Percentiles rank a stretch among this genome's conserved stretches.
phyloP scores from a whole-genome alignment of 2,329 filamentous ascomycete species.

The Microthyrium microscopicum region DNA sequence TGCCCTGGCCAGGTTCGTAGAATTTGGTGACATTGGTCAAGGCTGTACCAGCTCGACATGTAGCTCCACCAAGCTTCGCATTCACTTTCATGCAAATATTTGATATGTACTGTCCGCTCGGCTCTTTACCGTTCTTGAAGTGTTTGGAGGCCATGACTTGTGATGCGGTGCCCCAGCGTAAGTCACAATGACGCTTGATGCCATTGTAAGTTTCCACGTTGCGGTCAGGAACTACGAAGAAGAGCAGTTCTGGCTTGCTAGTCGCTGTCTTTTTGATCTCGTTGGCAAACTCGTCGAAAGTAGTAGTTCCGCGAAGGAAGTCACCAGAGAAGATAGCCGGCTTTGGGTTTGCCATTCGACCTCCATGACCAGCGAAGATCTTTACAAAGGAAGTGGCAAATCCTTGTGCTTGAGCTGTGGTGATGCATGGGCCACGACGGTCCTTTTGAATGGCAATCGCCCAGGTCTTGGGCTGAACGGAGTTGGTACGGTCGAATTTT shows the following conservation, averaged over 20 bases:
- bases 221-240: slow-evolving; percentile 60
- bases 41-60: slow-evolving; percentile 27
- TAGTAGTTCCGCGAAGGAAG: slow-evolving; percentile 26
- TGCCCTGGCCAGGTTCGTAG: slow-evolving; percentile 20
- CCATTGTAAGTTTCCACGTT: slow-evolving; percentile 60
- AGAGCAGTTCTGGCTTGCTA: slow-evolving; percentile 53
- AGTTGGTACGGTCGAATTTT: slow-evolving; percentile 55
- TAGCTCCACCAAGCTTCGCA: slow-evolving; percentile 78
- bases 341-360: slow-evolving; percentile 30
- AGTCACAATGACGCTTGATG: slow-evolving; percentile 81
- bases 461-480: slow-evolving; percentile 51
- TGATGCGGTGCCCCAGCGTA: slow-evolving; percentile 64
- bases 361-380: slow-evolving; percentile 45
- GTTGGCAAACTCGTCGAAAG: slow-evolving; percentile 40
- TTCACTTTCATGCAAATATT: slow-evolving; percentile 98
- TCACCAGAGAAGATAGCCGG: slow-evolving; percentile 24
- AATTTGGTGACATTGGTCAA: slow-evolving; percentile 4
- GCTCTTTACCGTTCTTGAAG: slow-evolving; percentile 47
- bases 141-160: slow-evolving; percentile 64
- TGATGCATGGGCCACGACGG: slow-evolving; percentile 15
- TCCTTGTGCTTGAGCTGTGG: slow-evolving; percentile 10
- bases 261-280: slow-evolving; percentile 22
- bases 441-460: slow-evolving; percentile 50
- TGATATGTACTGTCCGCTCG: slow-evolving; percentile 88
- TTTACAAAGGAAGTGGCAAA: slow-evolving; percentile 34